phyloP scores from a whole-genome alignment of 2,329 filamentous ascomycete genomes.

The Beauveria sp. region DNA sequence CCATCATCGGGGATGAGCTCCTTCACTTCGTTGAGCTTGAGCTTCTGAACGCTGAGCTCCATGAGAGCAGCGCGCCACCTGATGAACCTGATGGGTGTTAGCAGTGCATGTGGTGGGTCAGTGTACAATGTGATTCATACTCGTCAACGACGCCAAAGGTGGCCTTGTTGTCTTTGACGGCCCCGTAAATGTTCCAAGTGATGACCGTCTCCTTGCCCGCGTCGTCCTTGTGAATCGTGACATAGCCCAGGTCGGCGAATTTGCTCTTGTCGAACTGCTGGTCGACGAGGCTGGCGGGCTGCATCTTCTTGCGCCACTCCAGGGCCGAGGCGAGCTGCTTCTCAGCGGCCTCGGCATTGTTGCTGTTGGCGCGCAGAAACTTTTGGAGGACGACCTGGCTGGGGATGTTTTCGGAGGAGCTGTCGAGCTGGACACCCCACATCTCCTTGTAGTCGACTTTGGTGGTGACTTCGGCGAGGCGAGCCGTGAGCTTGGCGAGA shows the following conservation, averaged over 20 bases:
- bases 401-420: constrained; percentile 50
- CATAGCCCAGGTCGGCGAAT: constrained; percentile 73
- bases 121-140: constrained; percentile 41
- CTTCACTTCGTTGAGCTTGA: constrained; percentile 62
- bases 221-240: constrained; percentile 60
- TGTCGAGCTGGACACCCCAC: constrained; percentile 69
- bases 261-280: constrained; percentile 59
- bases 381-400: constrained; percentile 85
- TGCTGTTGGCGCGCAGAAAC: constrained; percentile 83
- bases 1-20: constrained; percentile 64
- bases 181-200: constrained; percentile 91
- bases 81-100: constrained; percentile 57
- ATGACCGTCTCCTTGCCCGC: constrained; percentile 56
- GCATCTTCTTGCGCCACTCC: constrained; percentile 71
- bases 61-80: constrained; percentile 85
- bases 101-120: neutral
- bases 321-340: constrained; percentile 73
- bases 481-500: constrained; percentile 49
- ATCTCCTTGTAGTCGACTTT: constrained; percentile 64
- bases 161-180: constrained; percentile 71
- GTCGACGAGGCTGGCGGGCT: constrained; percentile 59
- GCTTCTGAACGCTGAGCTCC: constrained; percentile 73
- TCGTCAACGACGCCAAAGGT: constrained; percentile 78
- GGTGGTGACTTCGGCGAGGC: constrained; percentile 49
- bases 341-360: constrained; percentile 64